Base-by-base conservation (phyloP, 208 protist genomes). In the Trypanosoma rangeli region DNA sequence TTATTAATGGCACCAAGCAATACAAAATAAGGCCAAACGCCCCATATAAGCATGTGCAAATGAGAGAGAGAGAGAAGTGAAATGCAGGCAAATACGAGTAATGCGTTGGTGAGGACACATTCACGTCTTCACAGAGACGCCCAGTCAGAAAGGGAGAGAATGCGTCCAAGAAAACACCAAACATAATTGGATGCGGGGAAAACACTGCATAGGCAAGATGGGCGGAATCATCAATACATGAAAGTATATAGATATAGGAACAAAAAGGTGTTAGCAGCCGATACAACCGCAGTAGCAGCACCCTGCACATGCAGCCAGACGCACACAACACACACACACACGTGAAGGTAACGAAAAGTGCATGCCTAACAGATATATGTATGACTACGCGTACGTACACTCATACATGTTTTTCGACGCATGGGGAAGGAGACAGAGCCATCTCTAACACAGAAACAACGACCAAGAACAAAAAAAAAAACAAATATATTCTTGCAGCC, bases 11-110 rank as follows among this genome's bases (percentile, higher is more conserved):
- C 2, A 9, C 42, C 3, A 46, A 46, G 42, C 3, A 46, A 46
- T 10, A 46, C 42, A 46, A 50, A 48, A 63, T 70, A 82, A 75
- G 29, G 63, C 68, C 67, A 13, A 74, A 62, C 33, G 33, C 33
- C 33, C 33, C 33, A 37, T 37, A 37, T 37, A 37, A 37, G 7
- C 2, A 7, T 37, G 33, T 37, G 64, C 10, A 76, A 70, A 28
- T 52, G 76, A 73, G 56, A 18, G 7, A 35, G 28, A 29, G 44
- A 9, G 55, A 50, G 69, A 69, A 63, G 8, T 5, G 66, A 24
- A 37, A 42, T 1, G 26, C 10, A 31, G 8, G 20, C n/a, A 29
- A 29, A 1, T 12, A 18, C 20, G 26, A 56, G 28, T 59, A 26
- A 37, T 59, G 54, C 37, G 54, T 16, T 24, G 20, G 50, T 3